Base-by-base conservation (phyloP, 2,329 filamentous ascomycete species). In the Neofusicoccum parvum region DNA sequence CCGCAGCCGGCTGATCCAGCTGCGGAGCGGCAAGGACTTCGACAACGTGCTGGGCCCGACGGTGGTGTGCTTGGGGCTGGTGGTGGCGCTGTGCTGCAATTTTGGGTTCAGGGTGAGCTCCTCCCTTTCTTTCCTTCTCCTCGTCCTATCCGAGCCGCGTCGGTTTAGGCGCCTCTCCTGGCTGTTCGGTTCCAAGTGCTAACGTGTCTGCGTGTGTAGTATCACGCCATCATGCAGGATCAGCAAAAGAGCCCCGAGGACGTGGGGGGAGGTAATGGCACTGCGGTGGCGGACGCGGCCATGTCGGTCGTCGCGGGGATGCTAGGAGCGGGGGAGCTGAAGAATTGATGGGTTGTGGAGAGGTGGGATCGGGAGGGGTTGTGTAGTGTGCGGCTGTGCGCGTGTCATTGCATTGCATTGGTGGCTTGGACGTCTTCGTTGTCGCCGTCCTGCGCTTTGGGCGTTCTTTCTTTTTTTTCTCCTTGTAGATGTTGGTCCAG, bases 21-120 rank as follows among this genome's bases (percentile, higher is more conserved):
- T 92, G 76, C 84, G 95, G 69, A 97, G 92, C 73, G 93, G 92
- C 10, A 94, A 90, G 77, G 94, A 98, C 72, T 96, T 99, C 78
- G 94, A 99, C 77, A 95, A 93, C 71, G 82, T 94, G 73, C 79
- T 92, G 67, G 95, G 95, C 0, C 95, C 95, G 0, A 79, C 97
- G 64, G 84, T 96, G 9, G 89, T 98, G 49, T 95, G 92, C 73
- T 79, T 90, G 43, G 91, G 93, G 3, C 77, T 99, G 74, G 89
- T 92, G 68, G 73, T 90, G 58, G 93, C 94, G 6, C 79, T 99
- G 74, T 83, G 92, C 67, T 76, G 97, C 71, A 99, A 99, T 77
- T 96, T 98, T 80, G 86, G 86, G 27, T 92, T 98, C 76, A 93
- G 94, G 84, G 64, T 65, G 45, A 54, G 64, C 62, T 17, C 17